Evolutionary conservation across 176 grass and related monocot genomes (phyloP).

Genomic region (Carex scoparia): DNA sequence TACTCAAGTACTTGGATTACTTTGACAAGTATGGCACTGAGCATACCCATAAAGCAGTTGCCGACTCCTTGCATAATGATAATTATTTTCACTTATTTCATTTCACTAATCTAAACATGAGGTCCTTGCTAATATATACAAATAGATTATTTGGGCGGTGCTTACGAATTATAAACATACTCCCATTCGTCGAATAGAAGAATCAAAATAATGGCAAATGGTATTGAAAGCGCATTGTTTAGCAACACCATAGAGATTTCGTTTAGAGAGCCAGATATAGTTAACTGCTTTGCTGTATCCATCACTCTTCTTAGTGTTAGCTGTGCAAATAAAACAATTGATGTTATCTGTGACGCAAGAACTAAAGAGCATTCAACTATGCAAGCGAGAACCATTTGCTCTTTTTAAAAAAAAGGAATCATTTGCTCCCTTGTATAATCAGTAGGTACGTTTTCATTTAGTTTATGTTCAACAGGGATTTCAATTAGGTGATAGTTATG

Average conservation of each 20-base stretch:
- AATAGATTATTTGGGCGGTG: background rate
- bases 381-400: background rate
- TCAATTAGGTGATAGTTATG: background rate
- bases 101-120: background rate
- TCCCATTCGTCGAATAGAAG: constrained; percentile 69
- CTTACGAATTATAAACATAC: constrained; percentile 81
- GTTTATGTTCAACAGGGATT: background rate
- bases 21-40: background rate
- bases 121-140: background rate
- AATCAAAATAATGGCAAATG: constrained; percentile 64
- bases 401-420: background rate
- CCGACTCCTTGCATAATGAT: background rate
- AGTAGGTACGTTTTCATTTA: background rate
- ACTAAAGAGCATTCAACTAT: background rate
- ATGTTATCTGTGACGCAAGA: background rate
- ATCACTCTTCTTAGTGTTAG: constrained; percentile 57
- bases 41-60: background rate
- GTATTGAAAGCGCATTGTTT: constrained; percentile 77
- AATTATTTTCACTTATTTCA: background rate
- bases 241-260: constrained; percentile 94
- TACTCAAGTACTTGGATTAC: background rate
- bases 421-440: background rate
- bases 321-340: constrained; percentile 26
- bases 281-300: constrained; percentile 78
- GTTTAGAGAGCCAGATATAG: constrained; percentile 74